Evolutionary conservation across 192 early-diverging fungal genomes (phyloP), one percentile per base, ranked within the genome.

Genomic region (Umbelopsis sp.): DNA sequence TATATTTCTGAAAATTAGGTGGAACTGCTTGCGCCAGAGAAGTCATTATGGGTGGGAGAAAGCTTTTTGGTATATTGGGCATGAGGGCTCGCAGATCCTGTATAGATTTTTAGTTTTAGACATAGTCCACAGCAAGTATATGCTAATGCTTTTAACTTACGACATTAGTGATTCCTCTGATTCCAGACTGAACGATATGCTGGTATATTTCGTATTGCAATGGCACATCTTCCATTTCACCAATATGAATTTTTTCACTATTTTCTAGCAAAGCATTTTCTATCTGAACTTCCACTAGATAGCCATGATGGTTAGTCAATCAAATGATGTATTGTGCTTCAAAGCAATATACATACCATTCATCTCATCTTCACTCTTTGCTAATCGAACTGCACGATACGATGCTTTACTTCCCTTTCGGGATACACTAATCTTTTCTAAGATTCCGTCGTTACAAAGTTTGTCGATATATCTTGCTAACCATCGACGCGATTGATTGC

Each of bases 201-300:
- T 35, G 21, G 27, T 61, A 61, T 61, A 61, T 6, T 0, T 15
- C 13, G 33, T 61, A 61, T 18, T 37, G 55, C 16, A 35, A 35
- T 13, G 55, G 55, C 12, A 61, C 30, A 33, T 61, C 55, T 35
- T 61, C 55, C 16, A 35, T 13, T 35, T 35, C 55, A 35, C 55
- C 55, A 35, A 30, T 61, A 15, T 25, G 55, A 35, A 5, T 27
- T 12, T 25, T 25, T 15, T 55, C 25, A 21, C 12, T 16, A 0
- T 2, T 35, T 16, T 16, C 30, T 7, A 61, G 0, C 12, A 61
- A 35, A 12, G 5, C 30, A 18, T 7, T 16, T 12, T 61, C 33
- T 16, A 30, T n/a, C 11, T 5, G 16, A 35, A 30, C 3, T 18
- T 33, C 55, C 35, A 10, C 37, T 41, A 41, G 3, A 30, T 2